Percentiles rank a stretch among this genome's conserved stretches.
Evolutionary conservation across 2,329 filamentous ascomycete species (phyloP).

Genomic region (Colletotrichum gigasporum): DNA sequence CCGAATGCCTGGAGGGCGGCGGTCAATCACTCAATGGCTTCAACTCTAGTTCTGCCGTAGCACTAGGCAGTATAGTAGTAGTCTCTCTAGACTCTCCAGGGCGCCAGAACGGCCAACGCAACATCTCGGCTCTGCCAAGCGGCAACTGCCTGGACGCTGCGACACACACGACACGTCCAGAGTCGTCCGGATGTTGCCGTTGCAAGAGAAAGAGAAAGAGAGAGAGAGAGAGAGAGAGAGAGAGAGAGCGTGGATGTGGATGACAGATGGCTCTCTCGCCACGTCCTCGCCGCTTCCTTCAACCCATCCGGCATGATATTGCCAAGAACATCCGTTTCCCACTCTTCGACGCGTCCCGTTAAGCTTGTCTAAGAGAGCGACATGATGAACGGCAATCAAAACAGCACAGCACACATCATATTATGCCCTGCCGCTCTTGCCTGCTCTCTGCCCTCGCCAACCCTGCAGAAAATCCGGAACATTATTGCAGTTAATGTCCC

Average conservation of each 20-base stretch:
- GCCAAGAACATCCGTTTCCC: slow-evolving; percentile 3
- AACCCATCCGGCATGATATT: slow-evolving; percentile 13
- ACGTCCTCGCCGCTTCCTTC: slow-evolving; percentile 2
- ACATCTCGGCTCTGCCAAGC: slow-evolving; percentile 15
- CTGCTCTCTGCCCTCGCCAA: not conserved
- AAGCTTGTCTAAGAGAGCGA: slow-evolving; percentile 17
- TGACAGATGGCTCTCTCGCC: too few relatives aligned
- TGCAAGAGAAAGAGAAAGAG: too few relatives aligned
- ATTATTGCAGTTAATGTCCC: slow-evolving; percentile 27
- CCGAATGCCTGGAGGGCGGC: not conserved
- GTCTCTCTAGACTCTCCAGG: not conserved
- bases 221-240: too few relatives aligned
- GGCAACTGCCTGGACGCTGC: not conserved
- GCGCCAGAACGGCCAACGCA: not conserved
- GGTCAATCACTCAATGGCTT: not conserved
- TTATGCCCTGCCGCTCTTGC: not conserved
- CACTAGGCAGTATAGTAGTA: too few relatives aligned
- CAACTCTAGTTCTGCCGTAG: too few relatives aligned
- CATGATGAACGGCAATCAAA: slow-evolving; percentile 23
- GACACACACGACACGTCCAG: slow-evolving; percentile 7
- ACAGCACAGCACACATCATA: slow-evolving; percentile 11
- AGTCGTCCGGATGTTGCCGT: slow-evolving; percentile 11
- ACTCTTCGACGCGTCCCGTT: not conserved
- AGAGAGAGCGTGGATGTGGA: too few relatives aligned
- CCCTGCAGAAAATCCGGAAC: slow-evolving; percentile 35